phyloP scores from a whole-genome alignment of 2,329 filamentous ascomycete species.

The Apiospora marii region DNA sequence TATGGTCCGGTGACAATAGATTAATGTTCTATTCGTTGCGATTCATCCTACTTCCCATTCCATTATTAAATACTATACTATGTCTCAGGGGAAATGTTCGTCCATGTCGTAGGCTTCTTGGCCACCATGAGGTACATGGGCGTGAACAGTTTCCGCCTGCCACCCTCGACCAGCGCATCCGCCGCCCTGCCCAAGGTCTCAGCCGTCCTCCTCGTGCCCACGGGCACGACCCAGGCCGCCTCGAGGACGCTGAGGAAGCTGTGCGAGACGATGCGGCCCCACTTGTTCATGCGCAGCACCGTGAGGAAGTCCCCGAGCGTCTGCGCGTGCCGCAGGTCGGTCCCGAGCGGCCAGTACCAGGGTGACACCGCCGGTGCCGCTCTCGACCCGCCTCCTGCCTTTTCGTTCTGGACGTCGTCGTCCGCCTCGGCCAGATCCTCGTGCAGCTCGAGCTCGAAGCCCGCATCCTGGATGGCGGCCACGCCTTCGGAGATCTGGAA shows the following conservation, averaged over 20 bases:
- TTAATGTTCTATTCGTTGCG: too few relatives aligned
- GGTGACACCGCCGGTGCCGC: constrained; percentile 53
- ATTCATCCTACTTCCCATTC: too few relatives aligned
- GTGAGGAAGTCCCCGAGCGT: constrained; percentile 69
- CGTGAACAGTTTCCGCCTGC: constrained; percentile 75
- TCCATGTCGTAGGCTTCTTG: constrained; percentile 59
- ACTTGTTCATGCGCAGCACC: constrained; percentile 72
- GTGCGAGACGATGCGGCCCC: constrained; percentile 68
- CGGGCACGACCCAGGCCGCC: constrained; percentile 65
- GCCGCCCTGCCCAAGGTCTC: constrained; percentile 71
- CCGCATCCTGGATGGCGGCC: constrained; percentile 71
- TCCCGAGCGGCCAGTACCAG: constrained; percentile 77
- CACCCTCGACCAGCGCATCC: constrained; percentile 74
- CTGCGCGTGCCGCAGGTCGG: constrained; percentile 70
- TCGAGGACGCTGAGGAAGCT: constrained; percentile 69
- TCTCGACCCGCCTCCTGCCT: not conserved
- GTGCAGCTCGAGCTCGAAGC: constrained; percentile 71
- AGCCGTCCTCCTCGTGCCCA: constrained; percentile 74
- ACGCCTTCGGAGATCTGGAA: constrained; percentile 73
- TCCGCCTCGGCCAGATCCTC: constrained; percentile 74
- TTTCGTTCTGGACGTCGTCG: constrained; percentile 46
- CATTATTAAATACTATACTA: too few relatives aligned
- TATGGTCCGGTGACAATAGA: too few relatives aligned
- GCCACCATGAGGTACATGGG: constrained; percentile 80
- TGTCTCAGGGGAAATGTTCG: too few relatives aligned